Conservation (phyloP, 1,284 basidiomycete genomes). For the Cryptococcus sp. region DNA sequence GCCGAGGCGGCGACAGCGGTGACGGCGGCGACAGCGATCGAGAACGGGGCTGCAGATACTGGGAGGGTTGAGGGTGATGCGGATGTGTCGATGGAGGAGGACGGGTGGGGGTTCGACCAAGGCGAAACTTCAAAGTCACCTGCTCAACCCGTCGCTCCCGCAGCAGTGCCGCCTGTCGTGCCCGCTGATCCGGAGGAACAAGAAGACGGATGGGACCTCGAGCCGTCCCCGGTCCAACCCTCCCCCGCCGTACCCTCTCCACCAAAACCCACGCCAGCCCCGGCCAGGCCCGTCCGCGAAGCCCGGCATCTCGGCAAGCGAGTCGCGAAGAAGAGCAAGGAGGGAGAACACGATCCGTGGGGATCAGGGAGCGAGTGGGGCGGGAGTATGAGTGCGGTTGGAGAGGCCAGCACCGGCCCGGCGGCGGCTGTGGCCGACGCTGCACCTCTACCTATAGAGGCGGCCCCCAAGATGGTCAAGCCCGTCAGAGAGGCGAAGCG, state of each 20-base stretch:
- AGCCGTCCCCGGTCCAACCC: constrained; percentile 3
- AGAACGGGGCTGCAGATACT: too few relatives aligned
- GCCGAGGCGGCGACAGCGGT: too few relatives aligned
- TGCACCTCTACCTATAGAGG: background rate
- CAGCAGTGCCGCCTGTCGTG: background rate
- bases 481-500: constrained; percentile 36
- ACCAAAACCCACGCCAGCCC: constrained; percentile 6
- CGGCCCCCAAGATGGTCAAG: constrained; percentile 17
- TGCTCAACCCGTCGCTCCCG: background rate
- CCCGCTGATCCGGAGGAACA: constrained; percentile 1
- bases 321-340: constrained; percentile 23
- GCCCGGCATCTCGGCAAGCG: constrained; percentile 37
- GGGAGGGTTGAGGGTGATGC: background rate
- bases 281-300: constrained; percentile 32
- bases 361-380: background rate
- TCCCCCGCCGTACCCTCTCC: background rate
- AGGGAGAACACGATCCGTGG: constrained; percentile 22
- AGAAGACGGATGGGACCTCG: constrained; percentile 21
- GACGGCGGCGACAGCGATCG: too few relatives aligned
- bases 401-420: too few relatives aligned
- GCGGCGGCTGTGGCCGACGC: too few relatives aligned
- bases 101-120: constrained; percentile 51
- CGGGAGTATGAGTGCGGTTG: too few relatives aligned
- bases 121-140: constrained; percentile 5
- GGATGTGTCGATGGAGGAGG: constrained; percentile 24